phyloP scores from a whole-genome alignment of 306 rosid genomes.

The Sicyos edulis region DNA sequence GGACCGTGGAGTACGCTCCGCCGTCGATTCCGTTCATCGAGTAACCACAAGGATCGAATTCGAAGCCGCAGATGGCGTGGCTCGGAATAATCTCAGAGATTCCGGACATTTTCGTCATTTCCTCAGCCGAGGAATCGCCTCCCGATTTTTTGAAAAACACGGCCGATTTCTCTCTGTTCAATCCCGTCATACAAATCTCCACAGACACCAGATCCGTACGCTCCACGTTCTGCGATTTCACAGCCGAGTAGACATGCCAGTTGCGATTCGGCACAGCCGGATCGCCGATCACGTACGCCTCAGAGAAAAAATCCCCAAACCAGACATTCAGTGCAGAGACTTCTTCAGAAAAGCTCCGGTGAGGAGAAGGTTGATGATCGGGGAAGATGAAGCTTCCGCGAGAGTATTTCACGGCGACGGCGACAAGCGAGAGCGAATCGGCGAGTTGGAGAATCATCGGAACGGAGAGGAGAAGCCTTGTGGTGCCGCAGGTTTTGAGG shows the following conservation, averaged over 20 bases:
- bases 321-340: constrained; percentile 30
- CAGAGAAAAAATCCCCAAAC: constrained; percentile 32
- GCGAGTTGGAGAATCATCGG: constrained; percentile 38
- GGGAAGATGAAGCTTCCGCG: constrained; percentile 60
- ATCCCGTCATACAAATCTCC: constrained; percentile 57
- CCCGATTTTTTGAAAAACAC: constrained; percentile 42
- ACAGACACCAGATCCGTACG: constrained; percentile 15
- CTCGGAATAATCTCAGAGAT: constrained; percentile 33
- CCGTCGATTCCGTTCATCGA: constrained; percentile 66
- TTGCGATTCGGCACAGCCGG: constrained; percentile 26
- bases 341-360: constrained; percentile 45
- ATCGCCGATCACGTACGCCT: constrained; percentile 42
- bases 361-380: constrained; percentile 46
- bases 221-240: not conserved
- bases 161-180: constrained; percentile 40
- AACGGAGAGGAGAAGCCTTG: constrained; percentile 43
- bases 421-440: constrained; percentile 32
- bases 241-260: constrained; percentile 55
- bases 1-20: constrained; percentile 46
- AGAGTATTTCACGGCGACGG: constrained; percentile 37
- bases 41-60: constrained; percentile 59
- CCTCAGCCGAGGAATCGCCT: not conserved
- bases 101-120: constrained; percentile 49
- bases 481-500: constrained; percentile 60
- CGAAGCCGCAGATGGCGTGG: constrained; percentile 47